Evolutionary conservation across 1,284 basidiomycete genomes (phyloP).

Genomic region (Pseudozyma tsukubaensis): DNA sequence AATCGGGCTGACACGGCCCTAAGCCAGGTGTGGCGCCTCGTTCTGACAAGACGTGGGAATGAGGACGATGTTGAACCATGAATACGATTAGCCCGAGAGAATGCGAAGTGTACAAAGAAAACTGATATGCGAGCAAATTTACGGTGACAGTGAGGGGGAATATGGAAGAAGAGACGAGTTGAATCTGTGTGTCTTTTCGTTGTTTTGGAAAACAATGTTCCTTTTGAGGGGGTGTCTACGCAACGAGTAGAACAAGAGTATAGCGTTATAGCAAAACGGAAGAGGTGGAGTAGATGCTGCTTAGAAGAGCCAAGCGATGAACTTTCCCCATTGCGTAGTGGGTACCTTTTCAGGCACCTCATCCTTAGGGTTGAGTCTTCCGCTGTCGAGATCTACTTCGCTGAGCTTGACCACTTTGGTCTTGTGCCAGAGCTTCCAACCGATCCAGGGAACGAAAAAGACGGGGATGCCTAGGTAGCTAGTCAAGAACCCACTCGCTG

Average conservation of each 20-base stretch:
- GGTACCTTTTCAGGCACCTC: conserved; percentile 25
- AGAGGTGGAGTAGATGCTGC: too few relatives aligned
- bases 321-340: conserved; percentile 29
- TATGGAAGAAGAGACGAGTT: too few relatives aligned
- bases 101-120: too few relatives aligned
- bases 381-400: conserved; percentile 73
- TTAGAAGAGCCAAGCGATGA: conserved; percentile 49
- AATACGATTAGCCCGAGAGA: too few relatives aligned
- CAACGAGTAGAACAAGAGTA: background rate
- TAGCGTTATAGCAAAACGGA: background rate
- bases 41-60: too few relatives aligned
- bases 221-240: background rate
- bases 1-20: too few relatives aligned
- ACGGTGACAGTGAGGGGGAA: too few relatives aligned
- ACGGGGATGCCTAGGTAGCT: conserved; percentile 80
- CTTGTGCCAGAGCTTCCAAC: conserved; percentile 73
- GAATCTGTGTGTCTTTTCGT: too few relatives aligned
- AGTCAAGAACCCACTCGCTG: conserved; percentile 77
- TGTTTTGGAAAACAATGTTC: background rate
- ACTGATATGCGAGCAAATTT: too few relatives aligned
- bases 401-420: conserved; percentile 66
- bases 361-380: conserved; percentile 61
- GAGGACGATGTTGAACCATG: too few relatives aligned
- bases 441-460: conserved; percentile 82
- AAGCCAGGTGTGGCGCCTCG: too few relatives aligned